Evolutionary conservation across 352 stramenopile genomes (phyloP).

Genomic region (Vaucheria bursata): DNA sequence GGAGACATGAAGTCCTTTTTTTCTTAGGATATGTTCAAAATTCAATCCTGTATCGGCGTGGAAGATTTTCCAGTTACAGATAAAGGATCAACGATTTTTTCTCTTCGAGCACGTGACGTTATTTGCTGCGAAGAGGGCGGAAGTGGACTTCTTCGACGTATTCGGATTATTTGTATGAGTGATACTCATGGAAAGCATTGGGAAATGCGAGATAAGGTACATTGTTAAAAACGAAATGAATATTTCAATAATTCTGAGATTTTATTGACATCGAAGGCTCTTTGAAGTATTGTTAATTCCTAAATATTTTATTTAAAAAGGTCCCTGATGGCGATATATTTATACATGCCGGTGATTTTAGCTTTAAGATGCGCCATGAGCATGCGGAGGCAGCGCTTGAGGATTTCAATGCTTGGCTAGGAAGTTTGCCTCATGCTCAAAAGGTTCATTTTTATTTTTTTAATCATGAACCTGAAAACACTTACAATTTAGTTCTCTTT

Average conservation of each 20-base stretch:
- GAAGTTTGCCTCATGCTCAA: constrained; percentile 27
- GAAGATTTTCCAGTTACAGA: background rate
- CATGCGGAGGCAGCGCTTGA: constrained; percentile 31
- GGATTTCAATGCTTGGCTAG: constrained; percentile 34
- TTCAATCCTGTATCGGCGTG: no score
- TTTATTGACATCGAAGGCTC: background rate
- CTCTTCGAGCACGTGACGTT: constrained; percentile 19
- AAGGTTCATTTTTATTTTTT: constrained; percentile 18
- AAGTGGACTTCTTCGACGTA: constrained; percentile 6
- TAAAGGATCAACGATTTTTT: background rate
- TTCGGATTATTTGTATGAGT: constrained; percentile 35
- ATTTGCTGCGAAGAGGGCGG: constrained; percentile 23
- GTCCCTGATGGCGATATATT: constrained; percentile 35
- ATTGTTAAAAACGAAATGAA: background rate
- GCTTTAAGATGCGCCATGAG: constrained; percentile 19
- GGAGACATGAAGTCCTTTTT: no score
- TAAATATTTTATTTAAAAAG: background rate
- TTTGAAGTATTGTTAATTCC: constrained; percentile 2
- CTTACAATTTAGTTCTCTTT: no score
- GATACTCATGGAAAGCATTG: constrained; percentile 43
- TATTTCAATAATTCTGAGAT: background rate
- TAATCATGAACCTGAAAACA: no score
- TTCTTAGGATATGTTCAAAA: no score
- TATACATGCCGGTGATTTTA: constrained; percentile 42
- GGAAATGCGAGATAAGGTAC: constrained; percentile 34